Evolutionary conservation across 257 asterid species (phyloP), one percentile per base, ranked within the genome.

Genomic region (Nicotiana otophora): DNA sequence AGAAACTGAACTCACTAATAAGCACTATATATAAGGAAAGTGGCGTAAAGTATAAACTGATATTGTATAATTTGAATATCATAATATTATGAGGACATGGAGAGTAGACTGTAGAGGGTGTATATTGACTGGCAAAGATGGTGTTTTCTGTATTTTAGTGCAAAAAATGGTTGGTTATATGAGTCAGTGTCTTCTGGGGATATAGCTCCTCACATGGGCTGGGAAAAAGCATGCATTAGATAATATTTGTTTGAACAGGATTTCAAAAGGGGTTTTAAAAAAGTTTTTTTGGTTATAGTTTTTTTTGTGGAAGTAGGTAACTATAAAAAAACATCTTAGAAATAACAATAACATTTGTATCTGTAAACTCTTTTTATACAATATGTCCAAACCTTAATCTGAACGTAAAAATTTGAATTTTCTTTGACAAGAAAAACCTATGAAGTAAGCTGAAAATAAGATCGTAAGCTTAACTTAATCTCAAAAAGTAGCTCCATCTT

Each of bases 161-260:
- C 16, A 74, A 48, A 74, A 74, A 74, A 74, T 48, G 63, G 62
- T 48, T 74, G 80, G 80, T 1, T 51, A 48, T 26, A 74, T 48
- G 80, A 7, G 80, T 26, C 62, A 7, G 15, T 51, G 63, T 74
- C 62, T 74, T 48, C 26, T 15, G 33, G 57, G 58, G 80, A 26
- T 74, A 15, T 74, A 26, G 80, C 62, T 48, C 15, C 7, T 74
- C 80, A 48, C 80, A 15, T 74, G 80, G 80, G 80, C n/a, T 48
- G 16, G 42, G 5, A 26, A 74, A 57, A 48, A 48, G 39, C 39
- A 72, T 46, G 61, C 4, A 14, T 3, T 72, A 46, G 23, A 72
- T 46, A 72, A 74, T 48, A 74, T 74, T 72, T 72, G 60, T 42
- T 31, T 72, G 36, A 42, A 20, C n/a, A 10, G 5, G n/a, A 28